Percentiles rank a stretch among this genome's conserved stretches.
Evolutionary conservation across 2,329 filamentous ascomycete species (phyloP).

Genomic region (Thermochaetoides dissita): DNA sequence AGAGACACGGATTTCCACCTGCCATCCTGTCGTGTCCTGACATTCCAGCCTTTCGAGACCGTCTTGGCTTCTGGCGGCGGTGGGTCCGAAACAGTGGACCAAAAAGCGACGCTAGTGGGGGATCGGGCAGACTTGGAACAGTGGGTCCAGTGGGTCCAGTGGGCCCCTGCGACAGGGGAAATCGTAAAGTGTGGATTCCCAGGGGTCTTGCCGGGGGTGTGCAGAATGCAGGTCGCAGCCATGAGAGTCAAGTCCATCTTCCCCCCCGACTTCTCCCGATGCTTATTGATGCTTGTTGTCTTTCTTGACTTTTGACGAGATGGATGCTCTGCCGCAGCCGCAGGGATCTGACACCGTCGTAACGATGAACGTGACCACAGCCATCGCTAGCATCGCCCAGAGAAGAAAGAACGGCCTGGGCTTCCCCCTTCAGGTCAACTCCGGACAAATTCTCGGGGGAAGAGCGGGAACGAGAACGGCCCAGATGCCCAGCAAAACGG

Average conservation of each 20-base stretch:
- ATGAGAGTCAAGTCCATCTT: background rate
- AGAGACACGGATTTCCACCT: background rate
- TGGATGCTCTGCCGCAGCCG: background rate
- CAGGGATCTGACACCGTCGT: slow-evolving; percentile 4
- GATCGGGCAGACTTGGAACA: no score
- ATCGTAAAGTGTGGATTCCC: no score
- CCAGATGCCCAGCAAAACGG: background rate
- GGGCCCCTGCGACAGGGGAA: no score
- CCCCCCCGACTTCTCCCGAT: slow-evolving; percentile 12
- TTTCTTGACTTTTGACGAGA: no score
- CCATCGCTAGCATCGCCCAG: no score
- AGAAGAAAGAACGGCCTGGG: background rate
- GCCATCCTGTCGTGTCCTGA: background rate
- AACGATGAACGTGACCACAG: background rate
- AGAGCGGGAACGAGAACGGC: background rate
- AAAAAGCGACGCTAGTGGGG: no score
- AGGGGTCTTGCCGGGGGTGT: no score
- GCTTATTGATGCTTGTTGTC: background rate
- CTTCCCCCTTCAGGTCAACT: slow-evolving; percentile 2
- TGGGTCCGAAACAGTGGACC: background rate
- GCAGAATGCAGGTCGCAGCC: no score
- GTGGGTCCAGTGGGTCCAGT: no score
- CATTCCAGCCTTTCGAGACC: background rate
- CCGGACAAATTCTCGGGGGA: slow-evolving; percentile 6
- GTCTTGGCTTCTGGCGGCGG: background rate